These are phyloP conservation scores for Aspergillus sojae DNA, from an alignment of 2,329 filamentous ascomycete genomes.

Conservation along the genomic window DNA sequence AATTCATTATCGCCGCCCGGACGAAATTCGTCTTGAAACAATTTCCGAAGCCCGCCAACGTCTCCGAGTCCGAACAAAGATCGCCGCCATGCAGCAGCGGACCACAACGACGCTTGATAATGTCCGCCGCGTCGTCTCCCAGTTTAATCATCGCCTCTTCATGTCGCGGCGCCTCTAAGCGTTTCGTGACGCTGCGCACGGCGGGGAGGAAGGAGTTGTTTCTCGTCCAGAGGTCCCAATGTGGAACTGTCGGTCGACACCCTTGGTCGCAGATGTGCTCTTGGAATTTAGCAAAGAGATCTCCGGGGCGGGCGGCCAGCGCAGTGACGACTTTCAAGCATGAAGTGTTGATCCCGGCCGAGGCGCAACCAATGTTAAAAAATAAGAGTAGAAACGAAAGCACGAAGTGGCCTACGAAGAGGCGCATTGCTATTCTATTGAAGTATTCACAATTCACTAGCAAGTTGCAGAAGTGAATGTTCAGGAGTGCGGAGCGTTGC, in stretches of 20 bases:
- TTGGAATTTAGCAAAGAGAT: constrained; percentile 37
- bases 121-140: constrained; percentile 38
- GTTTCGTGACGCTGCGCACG: constrained; percentile 36
- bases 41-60: constrained; percentile 36
- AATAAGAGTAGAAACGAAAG: not conserved
- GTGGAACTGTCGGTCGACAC: constrained; percentile 37
- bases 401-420: not conserved
- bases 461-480: not conserved
- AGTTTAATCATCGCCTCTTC: constrained; percentile 35
- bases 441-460: not conserved
- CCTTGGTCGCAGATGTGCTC: constrained; percentile 36
- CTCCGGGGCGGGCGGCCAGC: constrained; percentile 32
- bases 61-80: constrained; percentile 36
- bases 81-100: constrained; percentile 33
- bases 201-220: constrained; percentile 39
- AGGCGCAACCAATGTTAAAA: constrained; percentile 19
- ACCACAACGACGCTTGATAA: constrained; percentile 35
- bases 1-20: constrained; percentile 32
- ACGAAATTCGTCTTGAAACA: constrained; percentile 39
- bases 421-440: not conserved
- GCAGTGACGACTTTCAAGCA: constrained; percentile 88
- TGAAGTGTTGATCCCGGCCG: constrained; percentile 56
- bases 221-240: constrained; percentile 42
- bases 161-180: constrained; percentile 32
- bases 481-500: not conserved